Base-by-base conservation (phyloP, 768 basidiomycete species). In the Paxillus rubicundulus region DNA sequence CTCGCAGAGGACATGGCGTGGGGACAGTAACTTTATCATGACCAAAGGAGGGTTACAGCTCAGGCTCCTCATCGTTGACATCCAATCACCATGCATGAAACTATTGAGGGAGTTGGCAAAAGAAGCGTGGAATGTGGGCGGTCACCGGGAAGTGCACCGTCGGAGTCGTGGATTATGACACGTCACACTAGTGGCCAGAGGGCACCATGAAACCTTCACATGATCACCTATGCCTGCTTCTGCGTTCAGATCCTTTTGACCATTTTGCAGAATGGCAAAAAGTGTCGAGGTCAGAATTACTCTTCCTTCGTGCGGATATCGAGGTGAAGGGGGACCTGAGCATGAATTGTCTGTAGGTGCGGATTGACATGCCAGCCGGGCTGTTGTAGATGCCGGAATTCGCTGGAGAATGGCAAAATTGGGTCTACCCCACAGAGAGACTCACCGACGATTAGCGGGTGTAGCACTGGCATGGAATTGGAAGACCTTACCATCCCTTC, bases 31-130 rank as follows among this genome's bases (percentile, higher is more conserved):
- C 43, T 66, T 69, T 21, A 42, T 61, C 38, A 62, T 70, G 68
- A 70, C 67, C 7, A 70, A 68, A 43, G 64, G 67, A 36, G 67
- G 68, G n/a, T 43, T 68, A 21, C 61, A 70, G 18, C 49, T 68
- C 24, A 63, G 59, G 20, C 32, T 70, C 2, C 55, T 68, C 36
- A 20, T 64, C 1, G 38, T 66, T 17, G 46, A 60, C 13, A 43
- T 70, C 10, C 63, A 63, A 3, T 65, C 58, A 13, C 14, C 56
- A 2, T 50, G 45, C 2, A 33, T 57, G 28, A 52, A 40, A 30
- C 32, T 68, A 17, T 49, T 30, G 66, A 68, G 41, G 59, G 55
- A 4, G 32, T 7, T 4, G 56, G 54, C 14, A 43, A 21, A 18
- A 43, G 43, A 4, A 12, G 32, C 9, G 27, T 28, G 10, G 61